These are phyloP conservation scores for Tolypocladium ophioglossoides DNA, from an alignment of 2,329 filamentous ascomycete genomes.

Conservation along the genomic window DNA sequence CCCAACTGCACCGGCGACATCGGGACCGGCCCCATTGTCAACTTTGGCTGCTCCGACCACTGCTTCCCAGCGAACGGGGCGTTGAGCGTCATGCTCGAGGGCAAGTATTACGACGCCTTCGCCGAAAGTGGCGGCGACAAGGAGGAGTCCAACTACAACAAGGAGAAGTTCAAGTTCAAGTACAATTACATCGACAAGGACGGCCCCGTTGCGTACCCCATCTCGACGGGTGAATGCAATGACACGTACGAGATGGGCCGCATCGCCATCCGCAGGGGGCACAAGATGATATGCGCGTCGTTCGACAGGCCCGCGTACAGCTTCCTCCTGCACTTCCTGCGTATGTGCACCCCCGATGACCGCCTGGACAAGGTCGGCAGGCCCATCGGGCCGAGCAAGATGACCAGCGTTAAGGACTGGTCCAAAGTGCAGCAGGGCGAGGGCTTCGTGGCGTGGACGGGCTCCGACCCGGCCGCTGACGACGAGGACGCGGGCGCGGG, in stretches of 20 bases:
- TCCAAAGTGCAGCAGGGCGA: neutral
- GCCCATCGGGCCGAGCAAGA: too few species aligned
- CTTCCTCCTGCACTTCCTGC: neutral
- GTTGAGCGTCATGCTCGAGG: neutral
- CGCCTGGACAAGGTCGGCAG: too few species aligned
- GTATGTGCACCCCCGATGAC: neutral
- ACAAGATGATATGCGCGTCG: neutral
- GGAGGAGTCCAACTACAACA: neutral
- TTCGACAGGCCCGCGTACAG: neutral
- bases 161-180: neutral
- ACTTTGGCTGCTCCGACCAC: neutral
- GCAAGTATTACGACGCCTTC: neutral
- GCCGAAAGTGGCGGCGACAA: neutral
- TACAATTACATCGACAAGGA: neutral
- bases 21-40: neutral
- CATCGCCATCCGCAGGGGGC: neutral
- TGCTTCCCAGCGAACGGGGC: neutral
- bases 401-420: neutral
- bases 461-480: too few species aligned
- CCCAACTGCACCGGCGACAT: neutral
- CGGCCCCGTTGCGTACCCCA: neutral
- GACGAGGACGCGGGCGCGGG: too few species aligned
- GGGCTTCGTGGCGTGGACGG: too few species aligned
- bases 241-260: neutral
- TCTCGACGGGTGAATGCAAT: neutral